Base-by-base conservation (phyloP, 306 rosid species). In the Echinosophora koreensis region DNA sequence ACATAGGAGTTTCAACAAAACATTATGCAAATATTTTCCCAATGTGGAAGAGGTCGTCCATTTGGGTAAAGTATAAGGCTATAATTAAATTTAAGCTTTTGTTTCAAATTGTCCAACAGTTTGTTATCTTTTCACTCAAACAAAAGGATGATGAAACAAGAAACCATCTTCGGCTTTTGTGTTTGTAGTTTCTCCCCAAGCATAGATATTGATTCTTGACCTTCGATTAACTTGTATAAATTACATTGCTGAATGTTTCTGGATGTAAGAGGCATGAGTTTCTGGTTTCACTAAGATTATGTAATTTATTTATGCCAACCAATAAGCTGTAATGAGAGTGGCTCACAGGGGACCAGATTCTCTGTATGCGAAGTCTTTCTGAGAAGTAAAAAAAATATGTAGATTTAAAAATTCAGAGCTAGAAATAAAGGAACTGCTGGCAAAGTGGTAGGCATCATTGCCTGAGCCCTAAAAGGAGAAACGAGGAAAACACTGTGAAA, bases 381-480 rank as follows among this genome's bases (percentile, higher is more conserved):
- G 30, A 67, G 78, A 50, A 65, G 46, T 11, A 64, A 13, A 55
- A 44, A 68, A 69, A 44, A 0, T n/a, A 38, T 38, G 1, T 32
- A 27, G 42, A 78, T 72, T 69, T 61, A 67, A 76, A 78, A 82
- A 65, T 58, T 75, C 38, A 46, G 61, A 81, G 74, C 73, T 46
- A 77, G 39, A 18, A 41, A 72, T 72, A 85, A 87, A 87, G 76
- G 73, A 41, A 18, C 3, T 77, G 79, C 78, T 54, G 77, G 67
- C 78, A 67, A 81, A 69, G 86, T 75, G 89, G 82, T 59, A 22
- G 80, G 69, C 88, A 91, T 91, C 85, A 89, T 91, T 88, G 80
- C 85, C 59, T 35, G 49, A 71, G 66, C 74, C 84, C 81, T 41
- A 80, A 86, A 90, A 88, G 76, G 84, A 80, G 82, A 81, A 63